phyloP scores from a whole-genome alignment of 305 asterid species.

The Nicotiana rustica region DNA sequence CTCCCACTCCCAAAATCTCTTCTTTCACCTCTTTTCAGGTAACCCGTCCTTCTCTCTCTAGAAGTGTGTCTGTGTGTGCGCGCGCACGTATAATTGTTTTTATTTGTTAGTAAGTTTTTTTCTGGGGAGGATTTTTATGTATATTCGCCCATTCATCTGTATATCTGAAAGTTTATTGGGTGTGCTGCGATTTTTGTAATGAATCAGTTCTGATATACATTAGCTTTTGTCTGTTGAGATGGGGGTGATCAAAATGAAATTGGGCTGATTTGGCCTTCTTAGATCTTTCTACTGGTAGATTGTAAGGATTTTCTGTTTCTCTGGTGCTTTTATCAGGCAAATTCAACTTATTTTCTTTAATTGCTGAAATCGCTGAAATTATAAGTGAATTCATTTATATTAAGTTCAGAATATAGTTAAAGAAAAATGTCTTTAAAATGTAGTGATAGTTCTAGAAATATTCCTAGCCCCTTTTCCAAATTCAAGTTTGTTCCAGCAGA shows the following conservation, averaged over 20 bases:
- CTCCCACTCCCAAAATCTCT: conserved; percentile 21
- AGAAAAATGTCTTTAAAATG: neutral
- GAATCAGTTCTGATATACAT: neutral
- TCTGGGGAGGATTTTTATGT: no score
- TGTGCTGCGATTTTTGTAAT: neutral
- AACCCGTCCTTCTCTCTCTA: neutral
- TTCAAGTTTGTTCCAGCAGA: neutral
- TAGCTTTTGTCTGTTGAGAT: neutral
- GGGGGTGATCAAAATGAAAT: neutral
- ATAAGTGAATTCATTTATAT: neutral
- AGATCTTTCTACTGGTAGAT: neutral
- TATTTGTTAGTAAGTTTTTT: no score
- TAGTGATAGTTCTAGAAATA: neutral
- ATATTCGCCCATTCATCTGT: no score
- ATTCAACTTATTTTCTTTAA: neutral
- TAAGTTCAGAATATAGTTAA: neutral
- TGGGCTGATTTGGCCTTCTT: neutral
- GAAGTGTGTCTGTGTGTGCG: no score
- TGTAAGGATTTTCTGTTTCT: neutral
- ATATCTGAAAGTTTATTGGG: neutral
- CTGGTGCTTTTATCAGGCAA: no score
- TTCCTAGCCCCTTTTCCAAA: neutral
- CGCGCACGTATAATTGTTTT: no score
- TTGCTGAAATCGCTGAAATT: neutral
- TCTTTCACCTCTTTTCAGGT: conserved; percentile 22